Percentiles rank a stretch among this genome's conserved stretches.
phyloP scores from a whole-genome alignment of 2,329 filamentous ascomycete genomes.

The Fusarium proliferatum region DNA sequence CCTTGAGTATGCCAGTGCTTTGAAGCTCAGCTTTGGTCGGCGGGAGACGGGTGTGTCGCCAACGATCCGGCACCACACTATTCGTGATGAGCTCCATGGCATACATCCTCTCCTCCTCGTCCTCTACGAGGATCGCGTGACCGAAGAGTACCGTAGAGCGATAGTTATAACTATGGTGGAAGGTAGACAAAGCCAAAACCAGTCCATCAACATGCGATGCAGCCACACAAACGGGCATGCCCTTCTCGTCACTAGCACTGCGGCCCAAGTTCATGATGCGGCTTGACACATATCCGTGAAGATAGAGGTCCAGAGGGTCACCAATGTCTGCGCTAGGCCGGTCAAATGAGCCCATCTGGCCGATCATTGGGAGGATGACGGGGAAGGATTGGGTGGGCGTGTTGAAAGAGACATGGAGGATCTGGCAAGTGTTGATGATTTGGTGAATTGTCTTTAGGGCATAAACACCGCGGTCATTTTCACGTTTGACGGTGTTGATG shows the following conservation, averaged over 20 bases:
- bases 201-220: constrained; percentile 83
- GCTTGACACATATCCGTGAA: constrained; percentile 86
- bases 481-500: constrained; percentile 74
- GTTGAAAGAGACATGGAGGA: constrained; percentile 85
- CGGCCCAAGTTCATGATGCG: constrained; percentile 76
- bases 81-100: constrained; percentile 85
- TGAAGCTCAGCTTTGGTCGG: constrained; percentile 80
- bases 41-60: constrained; percentile 75
- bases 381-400: constrained; percentile 75
- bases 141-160: constrained; percentile 84
- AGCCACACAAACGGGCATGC: constrained; percentile 77
- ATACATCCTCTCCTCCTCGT: constrained; percentile 77
- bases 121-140: constrained; percentile 73
- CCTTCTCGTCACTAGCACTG: constrained; percentile 45
- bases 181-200: constrained; percentile 81
- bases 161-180: constrained; percentile 88
- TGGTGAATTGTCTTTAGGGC: constrained; percentile 77
- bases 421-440: constrained; percentile 78
- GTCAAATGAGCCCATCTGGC: constrained; percentile 79
- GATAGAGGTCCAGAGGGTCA: constrained; percentile 79
- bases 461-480: constrained; percentile 74
- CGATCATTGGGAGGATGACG: constrained; percentile 85
- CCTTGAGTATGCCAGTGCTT: constrained; percentile 77
- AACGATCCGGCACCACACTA: constrained; percentile 75
- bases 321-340: constrained; percentile 68